These are phyloP conservation scores for Aspergillus hiratsukae DNA, from an alignment of 2,329 filamentous ascomycete genomes.

Conservation along the genomic window DNA sequence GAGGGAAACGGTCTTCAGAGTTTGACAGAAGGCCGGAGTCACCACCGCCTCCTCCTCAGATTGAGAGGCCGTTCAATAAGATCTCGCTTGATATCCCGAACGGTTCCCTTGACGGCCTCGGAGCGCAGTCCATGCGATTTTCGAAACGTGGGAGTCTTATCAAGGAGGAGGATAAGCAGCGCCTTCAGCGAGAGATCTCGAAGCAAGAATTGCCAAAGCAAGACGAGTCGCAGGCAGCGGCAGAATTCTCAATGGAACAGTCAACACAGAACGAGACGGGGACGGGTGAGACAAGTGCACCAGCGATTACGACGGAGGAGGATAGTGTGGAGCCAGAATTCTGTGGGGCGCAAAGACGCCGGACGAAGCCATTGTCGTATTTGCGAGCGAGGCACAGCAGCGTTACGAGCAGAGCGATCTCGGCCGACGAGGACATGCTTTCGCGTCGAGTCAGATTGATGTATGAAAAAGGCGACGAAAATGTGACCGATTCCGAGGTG, in stretches of 20 bases:
- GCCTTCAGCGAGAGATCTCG: constrained; percentile 28
- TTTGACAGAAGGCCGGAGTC: constrained; percentile 27
- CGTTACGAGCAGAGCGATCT: constrained; percentile 49
- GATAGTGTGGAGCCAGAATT: constrained; percentile 15
- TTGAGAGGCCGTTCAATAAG: constrained; percentile 40
- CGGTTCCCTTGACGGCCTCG: constrained; percentile 50
- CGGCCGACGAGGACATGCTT: constrained; percentile 60
- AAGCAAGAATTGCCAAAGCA: constrained; percentile 12
- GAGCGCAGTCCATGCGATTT: constrained; percentile 51
- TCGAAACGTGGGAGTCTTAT: constrained; percentile 59
- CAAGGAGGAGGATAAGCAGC: constrained; percentile 42
- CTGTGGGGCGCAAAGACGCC: constrained; percentile 22
- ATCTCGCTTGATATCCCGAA: constrained; percentile 55
- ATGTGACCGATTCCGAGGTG: constrained; percentile 42
- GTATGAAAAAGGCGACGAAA: constrained; percentile 60
- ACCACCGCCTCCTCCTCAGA: constrained; percentile 30
- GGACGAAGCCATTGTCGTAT: constrained; percentile 31
- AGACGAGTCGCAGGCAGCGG: constrained; percentile 4
- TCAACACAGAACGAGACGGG: background rate
- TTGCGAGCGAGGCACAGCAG: constrained; percentile 34
- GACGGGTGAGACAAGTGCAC: constrained; percentile 1
- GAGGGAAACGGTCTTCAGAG: constrained; percentile 30
- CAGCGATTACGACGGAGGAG: constrained; percentile 10
- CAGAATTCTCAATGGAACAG: constrained; percentile 8
- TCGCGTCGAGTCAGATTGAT: constrained; percentile 60